Conservation (phyloP, 371 early-diverging fungal genomes). For the Mucor circinelloides region DNA sequence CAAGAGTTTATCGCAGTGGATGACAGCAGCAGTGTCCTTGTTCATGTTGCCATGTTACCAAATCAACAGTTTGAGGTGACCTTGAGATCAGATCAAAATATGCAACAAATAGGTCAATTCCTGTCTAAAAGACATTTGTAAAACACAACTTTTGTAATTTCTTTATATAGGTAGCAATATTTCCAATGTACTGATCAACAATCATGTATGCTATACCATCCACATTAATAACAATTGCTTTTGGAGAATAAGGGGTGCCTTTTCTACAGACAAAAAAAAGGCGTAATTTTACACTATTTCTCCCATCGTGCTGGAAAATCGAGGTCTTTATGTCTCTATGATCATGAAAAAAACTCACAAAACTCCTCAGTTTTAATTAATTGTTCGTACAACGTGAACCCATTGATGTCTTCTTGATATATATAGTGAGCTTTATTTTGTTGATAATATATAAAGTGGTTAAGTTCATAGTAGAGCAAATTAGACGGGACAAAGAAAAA, state of each 20-base stretch:
- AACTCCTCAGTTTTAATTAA: background rate
- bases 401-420: background rate
- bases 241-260: background rate
- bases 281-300: background rate
- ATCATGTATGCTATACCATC: background rate
- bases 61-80: constrained; percentile 20
- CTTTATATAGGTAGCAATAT: background rate
- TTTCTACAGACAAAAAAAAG: background rate
- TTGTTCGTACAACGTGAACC: background rate
- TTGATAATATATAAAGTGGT: background rate
- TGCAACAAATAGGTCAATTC: constrained; percentile 3
- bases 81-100: constrained; percentile 9
- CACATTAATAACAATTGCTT: background rate
- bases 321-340: background rate
- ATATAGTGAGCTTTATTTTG: background rate
- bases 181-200: background rate
- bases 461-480: background rate
- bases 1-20: constrained; percentile 37
- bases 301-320: background rate
- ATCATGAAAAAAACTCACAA: too few species aligned
- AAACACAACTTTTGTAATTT: background rate
- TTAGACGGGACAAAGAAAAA: too few species aligned
- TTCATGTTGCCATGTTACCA: constrained; percentile 27
- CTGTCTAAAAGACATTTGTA: constrained; percentile 11
- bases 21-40: constrained; percentile 1